Evolutionary conservation across 805 yeast genomes (phyloP), one percentile per base, ranked within the genome.

Genomic region (Sugiyamaella boreocaroliniensis): DNA sequence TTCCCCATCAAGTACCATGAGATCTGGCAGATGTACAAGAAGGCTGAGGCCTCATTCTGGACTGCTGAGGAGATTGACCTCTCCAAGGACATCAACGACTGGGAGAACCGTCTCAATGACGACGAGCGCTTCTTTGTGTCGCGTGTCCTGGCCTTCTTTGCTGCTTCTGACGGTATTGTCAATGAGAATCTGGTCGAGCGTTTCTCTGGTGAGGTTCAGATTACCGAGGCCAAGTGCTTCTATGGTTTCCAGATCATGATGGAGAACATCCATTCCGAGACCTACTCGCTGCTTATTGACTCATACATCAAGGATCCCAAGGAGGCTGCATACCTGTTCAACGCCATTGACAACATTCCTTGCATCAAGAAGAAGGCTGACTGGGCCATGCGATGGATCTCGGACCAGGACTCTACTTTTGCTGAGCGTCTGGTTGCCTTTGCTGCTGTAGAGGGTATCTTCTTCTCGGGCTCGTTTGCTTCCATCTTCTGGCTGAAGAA

Each of bases 11-110:
- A 87, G 74, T 93, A 89, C 76, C 92, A 90, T 69, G 98, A 92
- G 75, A 87, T 92, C 70, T 92, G 98, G 98, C 96, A 92, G 72
- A 90, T 95, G 78, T 92, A 92, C 75, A 92, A 92, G 78, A 89
- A 92, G 75, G 97, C 98, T 49, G 99, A 93, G 78, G 99, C 99
- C 14, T 92, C 98, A 5, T 92, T 92, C 80, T 92, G 99, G 99
- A 93, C 98, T 42, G 97, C 98, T 47, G 99, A 92, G 76, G 99
- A 93, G 75, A 89, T 92, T 61, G 99, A 92, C 73, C 80, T 92
- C 59, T 83, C 95, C 52, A 93, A 92, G 77, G 99, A 92, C 71
- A 68, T 78, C 55, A 80, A 79, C 64, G 99, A 92, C 75, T 92
- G 99, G 99, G 90, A 88, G 69, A 80, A 85, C 75, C 77, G 77